A percentile compares a stretch with the other conserved stretches of the same genome.
Evolutionary conservation across 208 protist species (phyloP).

Genomic region (Vickermania spadyakhi): DNA sequence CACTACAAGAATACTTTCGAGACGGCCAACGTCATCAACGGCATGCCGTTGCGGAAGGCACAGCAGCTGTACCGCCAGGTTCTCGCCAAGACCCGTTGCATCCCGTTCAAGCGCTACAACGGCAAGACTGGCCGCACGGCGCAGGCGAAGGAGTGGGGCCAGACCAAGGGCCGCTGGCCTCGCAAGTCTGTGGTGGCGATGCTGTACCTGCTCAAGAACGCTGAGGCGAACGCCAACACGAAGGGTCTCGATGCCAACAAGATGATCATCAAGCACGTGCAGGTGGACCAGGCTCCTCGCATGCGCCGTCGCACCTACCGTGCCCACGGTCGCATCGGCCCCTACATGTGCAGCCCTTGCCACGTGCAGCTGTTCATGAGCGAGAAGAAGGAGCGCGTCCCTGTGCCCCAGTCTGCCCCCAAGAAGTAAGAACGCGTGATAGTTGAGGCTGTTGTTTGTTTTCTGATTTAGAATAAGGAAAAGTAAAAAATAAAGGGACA

Average conservation of each 20-base stretch:
- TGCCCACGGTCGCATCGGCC: slow-evolving; percentile 92
- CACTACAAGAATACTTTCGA: slow-evolving; percentile 94
- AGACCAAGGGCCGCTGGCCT: slow-evolving; percentile 92
- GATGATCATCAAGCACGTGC: slow-evolving; percentile 91
- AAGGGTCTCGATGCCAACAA: slow-evolving; percentile 88
- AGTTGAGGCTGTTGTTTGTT: slow-evolving; percentile 4
- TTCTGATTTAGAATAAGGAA: slow-evolving; percentile 4
- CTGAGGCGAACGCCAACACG: slow-evolving; percentile 83
- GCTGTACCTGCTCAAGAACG: slow-evolving; percentile 90
- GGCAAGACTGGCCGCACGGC: slow-evolving; percentile 88
- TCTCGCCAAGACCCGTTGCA: slow-evolving; percentile 90
- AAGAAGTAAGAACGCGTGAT: slow-evolving; percentile 19
- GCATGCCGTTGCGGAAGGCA: slow-evolving; percentile 89
- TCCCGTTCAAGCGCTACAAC: slow-evolving; percentile 93
- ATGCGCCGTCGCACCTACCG: slow-evolving; percentile 93
- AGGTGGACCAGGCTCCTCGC: slow-evolving; percentile 86
- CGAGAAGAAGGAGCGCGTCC: slow-evolving; percentile 29
- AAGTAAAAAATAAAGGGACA: no score
- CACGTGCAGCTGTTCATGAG: slow-evolving; percentile 82
- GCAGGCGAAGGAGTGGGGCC: slow-evolving; percentile 89
- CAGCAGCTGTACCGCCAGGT: slow-evolving; percentile 91
- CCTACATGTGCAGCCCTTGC: slow-evolving; percentile 91
- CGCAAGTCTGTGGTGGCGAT: slow-evolving; percentile 91
- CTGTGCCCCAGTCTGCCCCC: slow-evolving; percentile 19
- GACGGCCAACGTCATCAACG: slow-evolving; percentile 89